Percentiles rank a stretch among this genome's conserved stretches.
These are phyloP conservation scores for Rhizopus arrhizus DNA, from an alignment of 371 early-diverging fungal genomes.

Conservation along the genomic window DNA sequence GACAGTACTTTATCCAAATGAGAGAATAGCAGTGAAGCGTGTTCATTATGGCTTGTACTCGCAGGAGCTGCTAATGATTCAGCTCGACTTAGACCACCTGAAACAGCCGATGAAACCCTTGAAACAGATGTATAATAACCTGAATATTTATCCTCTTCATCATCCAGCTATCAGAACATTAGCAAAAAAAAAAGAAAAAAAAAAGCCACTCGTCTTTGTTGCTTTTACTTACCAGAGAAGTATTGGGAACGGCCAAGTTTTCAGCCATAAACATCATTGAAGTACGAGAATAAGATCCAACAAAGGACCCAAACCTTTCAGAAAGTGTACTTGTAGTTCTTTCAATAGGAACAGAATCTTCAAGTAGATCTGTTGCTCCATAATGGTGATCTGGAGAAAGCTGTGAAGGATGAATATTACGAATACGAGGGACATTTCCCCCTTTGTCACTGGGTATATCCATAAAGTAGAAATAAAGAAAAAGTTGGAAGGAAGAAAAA, in stretches of 20 bases:
- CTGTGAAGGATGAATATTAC: slow-evolving; percentile 47
- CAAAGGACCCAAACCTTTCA: slow-evolving; percentile 33
- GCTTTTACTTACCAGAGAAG: slow-evolving; percentile 24
- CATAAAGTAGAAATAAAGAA: slow-evolving; percentile 6
- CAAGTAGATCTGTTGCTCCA: slow-evolving; percentile 13
- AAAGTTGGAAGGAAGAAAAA: slow-evolving; percentile 9
- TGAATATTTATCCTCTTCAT: slow-evolving; percentile 39
- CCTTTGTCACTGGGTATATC: slow-evolving; percentile 28
- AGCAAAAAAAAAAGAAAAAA: no score
- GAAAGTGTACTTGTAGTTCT: slow-evolving; percentile 18
- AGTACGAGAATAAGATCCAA: slow-evolving; percentile 55
- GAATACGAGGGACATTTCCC: slow-evolving; percentile 26
- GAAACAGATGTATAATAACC: slow-evolving; percentile 25
- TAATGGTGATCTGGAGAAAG: slow-evolving; percentile 21
- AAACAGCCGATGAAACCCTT: slow-evolving; percentile 2
- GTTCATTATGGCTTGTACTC: slow-evolving; percentile 16
- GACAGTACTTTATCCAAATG: slow-evolving; percentile 35
- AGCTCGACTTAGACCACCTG: not conserved
- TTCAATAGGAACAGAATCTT: slow-evolving; percentile 12
- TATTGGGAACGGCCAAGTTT: slow-evolving; percentile 40
- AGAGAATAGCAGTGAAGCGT: slow-evolving; percentile 27
- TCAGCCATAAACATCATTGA: slow-evolving; percentile 57
- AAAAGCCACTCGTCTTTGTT: not conserved
- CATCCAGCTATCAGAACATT: slow-evolving; percentile 24
- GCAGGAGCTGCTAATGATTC: not conserved